Evolutionary conservation across 805 yeast genomes (phyloP).

Genomic region (Monosporozyma siamensis): DNA sequence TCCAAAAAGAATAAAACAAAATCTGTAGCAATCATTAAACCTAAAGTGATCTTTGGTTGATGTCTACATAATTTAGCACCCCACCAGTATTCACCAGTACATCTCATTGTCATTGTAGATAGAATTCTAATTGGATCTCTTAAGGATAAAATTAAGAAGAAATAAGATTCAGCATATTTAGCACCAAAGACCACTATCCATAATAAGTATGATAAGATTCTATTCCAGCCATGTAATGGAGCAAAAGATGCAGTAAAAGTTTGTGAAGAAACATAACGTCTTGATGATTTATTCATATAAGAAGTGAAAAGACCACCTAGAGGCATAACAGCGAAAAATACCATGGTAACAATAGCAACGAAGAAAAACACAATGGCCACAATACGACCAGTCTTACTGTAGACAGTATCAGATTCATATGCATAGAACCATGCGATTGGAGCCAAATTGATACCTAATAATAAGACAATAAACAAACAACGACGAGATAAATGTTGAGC

Average conservation of each 20-base stretch:
- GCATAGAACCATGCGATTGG: slow-evolving; percentile 81
- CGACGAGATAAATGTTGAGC: slow-evolving; percentile 94
- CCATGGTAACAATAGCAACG: slow-evolving; percentile 71
- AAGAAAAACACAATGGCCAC: slow-evolving; percentile 84
- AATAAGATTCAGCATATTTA: slow-evolving; percentile 83
- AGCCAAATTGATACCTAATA: slow-evolving; percentile 66
- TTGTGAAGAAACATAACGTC: slow-evolving; percentile 87
- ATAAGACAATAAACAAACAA: slow-evolving; percentile 58
- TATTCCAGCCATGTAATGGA: slow-evolving; percentile 73
- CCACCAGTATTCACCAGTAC: slow-evolving; percentile 92
- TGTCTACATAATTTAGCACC: slow-evolving; percentile 62
- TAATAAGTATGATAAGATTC: slow-evolving; percentile 90
- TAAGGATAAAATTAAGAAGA: slow-evolving; percentile 76
- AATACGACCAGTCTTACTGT: slow-evolving; percentile 63
- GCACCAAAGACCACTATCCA: slow-evolving; percentile 89
- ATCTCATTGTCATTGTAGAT: slow-evolving; percentile 80
- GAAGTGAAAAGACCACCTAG: slow-evolving; percentile 93
- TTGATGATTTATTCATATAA: slow-evolving; percentile 74
- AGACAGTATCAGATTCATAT: slow-evolving; percentile 57
- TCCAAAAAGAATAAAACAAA: slow-evolving; percentile 94
- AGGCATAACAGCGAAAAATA: slow-evolving; percentile 92
- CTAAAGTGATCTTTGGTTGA: slow-evolving; percentile 83
- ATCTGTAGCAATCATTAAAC: slow-evolving; percentile 88
- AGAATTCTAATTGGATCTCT: slow-evolving; percentile 92
- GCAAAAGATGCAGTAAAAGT: slow-evolving; percentile 91